Evolutionary conservation across 371 early-diverging fungal genomes (phyloP).

Genomic region (Neoconidiobolus thromboides): DNA sequence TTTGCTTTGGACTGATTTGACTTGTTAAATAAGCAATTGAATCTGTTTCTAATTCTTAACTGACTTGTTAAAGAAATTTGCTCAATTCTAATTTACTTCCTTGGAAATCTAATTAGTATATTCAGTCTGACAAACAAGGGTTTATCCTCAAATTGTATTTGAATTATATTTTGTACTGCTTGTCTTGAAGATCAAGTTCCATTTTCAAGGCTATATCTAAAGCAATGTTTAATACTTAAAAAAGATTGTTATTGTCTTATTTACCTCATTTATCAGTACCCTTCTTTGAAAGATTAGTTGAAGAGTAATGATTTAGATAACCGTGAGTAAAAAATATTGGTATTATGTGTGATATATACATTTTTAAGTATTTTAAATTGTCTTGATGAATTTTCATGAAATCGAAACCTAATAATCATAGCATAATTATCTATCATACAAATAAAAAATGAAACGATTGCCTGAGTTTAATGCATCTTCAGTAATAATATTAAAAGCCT

Average conservation of each 20-base stretch:
- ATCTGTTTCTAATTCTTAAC: constrained; percentile 49
- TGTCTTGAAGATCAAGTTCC: constrained; percentile 45
- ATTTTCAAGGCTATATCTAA: constrained; percentile 40
- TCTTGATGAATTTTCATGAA: constrained; percentile 58
- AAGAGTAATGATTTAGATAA: constrained; percentile 55
- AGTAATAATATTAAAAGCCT: constrained; percentile 49
- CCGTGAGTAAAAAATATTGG: constrained; percentile 20
- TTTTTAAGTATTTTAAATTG: no score
- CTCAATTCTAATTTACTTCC: constrained; percentile 29
- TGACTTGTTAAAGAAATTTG: constrained; percentile 36
- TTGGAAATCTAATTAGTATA: constrained; percentile 43
- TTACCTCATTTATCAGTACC: constrained; percentile 68
- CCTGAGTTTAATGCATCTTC: constrained; percentile 36
- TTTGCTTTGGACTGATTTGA: constrained; percentile 28
- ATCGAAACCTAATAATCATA: constrained; percentile 32
- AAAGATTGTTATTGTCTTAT: no score
- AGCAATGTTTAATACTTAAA: no score
- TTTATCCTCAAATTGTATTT: constrained; percentile 49
- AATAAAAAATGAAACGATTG: no score
- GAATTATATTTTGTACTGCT: constrained; percentile 33
- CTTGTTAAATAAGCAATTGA: constrained; percentile 53
- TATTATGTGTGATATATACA: no score
- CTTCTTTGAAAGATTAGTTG: constrained; percentile 60
- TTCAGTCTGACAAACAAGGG: constrained; percentile 71
- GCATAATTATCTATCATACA: no score